Conservation (phyloP, 352 stramenopile genomes). For the Pythium aphanidermatum region DNA sequence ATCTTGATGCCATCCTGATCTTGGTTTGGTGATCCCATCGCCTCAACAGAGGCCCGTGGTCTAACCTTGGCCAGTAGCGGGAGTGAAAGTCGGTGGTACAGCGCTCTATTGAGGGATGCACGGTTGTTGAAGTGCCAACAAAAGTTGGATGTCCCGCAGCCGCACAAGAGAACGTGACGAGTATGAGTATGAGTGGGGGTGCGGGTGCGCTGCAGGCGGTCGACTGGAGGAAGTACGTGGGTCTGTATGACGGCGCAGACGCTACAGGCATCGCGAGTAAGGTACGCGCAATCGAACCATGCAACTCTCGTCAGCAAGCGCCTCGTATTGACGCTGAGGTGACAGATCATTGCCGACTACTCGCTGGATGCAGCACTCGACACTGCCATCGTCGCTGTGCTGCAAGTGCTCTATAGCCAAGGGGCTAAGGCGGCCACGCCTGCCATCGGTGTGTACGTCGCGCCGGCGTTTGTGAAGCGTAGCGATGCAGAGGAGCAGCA, state of each 20-base stretch:
- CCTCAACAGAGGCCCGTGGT: too few relatives aligned
- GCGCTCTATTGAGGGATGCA: conserved; percentile 1
- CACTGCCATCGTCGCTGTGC: conserved; percentile 3
- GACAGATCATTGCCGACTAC: conserved; percentile 13
- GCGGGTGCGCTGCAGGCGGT: conserved; percentile 4
- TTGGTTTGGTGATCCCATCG: too few relatives aligned
- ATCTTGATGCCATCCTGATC: too few relatives aligned
- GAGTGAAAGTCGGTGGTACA: not conserved
- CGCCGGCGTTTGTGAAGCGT: conserved; percentile 36
- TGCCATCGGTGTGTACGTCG: conserved; percentile 30
- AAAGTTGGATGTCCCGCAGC: too few relatives aligned
- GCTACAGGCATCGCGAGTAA: conserved; percentile 6
- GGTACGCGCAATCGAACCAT: not conserved
- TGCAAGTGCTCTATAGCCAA: conserved; percentile 15
- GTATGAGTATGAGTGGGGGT: too few relatives aligned
- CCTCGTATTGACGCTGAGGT: conserved; percentile 1
- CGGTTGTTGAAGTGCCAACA: conserved; percentile 2
- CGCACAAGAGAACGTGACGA: too few relatives aligned
- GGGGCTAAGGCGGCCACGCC: conserved; percentile 1
- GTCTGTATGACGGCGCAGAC: conserved; percentile 15
- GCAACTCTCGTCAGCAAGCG: conserved; percentile 1
- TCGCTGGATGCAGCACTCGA: conserved; percentile 3
- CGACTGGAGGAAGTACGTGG: conserved; percentile 19
- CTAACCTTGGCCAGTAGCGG: too few relatives aligned
- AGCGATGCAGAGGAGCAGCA: conserved; percentile 23